Evolutionary conservation across 1,139 yeast species (phyloP).

Genomic region (Saccharomyces pastorianus): DNA sequence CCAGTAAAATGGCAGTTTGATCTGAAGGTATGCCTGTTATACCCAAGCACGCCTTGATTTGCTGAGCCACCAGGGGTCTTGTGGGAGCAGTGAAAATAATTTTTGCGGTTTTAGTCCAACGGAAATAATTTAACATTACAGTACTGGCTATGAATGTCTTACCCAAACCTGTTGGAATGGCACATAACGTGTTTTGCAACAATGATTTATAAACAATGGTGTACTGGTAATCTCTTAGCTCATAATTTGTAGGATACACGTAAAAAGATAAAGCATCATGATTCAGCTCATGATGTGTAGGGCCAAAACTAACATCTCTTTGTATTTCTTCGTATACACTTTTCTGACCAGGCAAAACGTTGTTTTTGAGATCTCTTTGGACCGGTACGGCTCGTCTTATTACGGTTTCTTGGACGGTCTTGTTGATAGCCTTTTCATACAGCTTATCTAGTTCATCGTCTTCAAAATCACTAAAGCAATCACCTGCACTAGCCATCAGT

Average conservation of each 20-base stretch:
- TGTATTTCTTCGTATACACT: conserved; percentile 33
- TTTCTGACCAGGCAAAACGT: conserved; percentile 27
- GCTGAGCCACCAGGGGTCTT: conserved; percentile 91
- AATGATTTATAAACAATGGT: conserved; percentile 69
- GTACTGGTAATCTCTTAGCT: conserved; percentile 80
- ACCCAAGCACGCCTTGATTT: conserved; percentile 84
- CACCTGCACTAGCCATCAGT: conserved; percentile 16
- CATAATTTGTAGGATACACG: conserved; percentile 79
- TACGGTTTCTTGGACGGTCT: conserved; percentile 28
- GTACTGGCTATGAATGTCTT: conserved; percentile 94
- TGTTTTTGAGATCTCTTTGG: conserved; percentile 33
- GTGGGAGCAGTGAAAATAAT: conserved; percentile 96
- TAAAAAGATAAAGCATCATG: conserved; percentile 40
- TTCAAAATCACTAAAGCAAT: conserved; percentile 25
- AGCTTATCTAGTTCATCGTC: conserved; percentile 32
- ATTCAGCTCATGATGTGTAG: conserved; percentile 47
- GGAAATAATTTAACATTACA: conserved; percentile 78
- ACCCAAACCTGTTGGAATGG: conserved; percentile 95
- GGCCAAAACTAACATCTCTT: conserved; percentile 31
- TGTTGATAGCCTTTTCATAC: conserved; percentile 29
- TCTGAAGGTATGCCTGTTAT: conserved; percentile 74
- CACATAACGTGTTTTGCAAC: conserved; percentile 69
- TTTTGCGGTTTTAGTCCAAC: conserved; percentile 77
- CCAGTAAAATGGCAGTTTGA: conserved; percentile 75
- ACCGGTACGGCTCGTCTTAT: conserved; percentile 28